These are phyloP conservation scores for Oehlia diaphana DNA, from an alignment of 192 early-diverging fungal genomes.

Conservation along the genomic window DNA sequence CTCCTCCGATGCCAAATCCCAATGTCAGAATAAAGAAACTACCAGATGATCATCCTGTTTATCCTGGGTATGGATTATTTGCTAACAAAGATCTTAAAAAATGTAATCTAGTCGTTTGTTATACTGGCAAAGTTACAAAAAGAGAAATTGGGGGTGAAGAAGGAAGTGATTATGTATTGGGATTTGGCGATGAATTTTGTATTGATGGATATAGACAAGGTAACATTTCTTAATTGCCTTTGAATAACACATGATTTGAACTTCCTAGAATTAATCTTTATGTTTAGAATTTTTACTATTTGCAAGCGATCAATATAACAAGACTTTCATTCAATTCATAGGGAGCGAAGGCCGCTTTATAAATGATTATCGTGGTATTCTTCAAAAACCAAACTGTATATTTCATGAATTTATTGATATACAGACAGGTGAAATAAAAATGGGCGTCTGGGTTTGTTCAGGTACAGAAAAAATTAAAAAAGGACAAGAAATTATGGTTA, in stretches of 20 bases:
- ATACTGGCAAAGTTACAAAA: constrained; percentile 24
- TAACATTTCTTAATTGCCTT: background rate
- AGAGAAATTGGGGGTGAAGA: background rate
- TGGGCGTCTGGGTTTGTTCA: constrained; percentile 23
- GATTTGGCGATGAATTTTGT: constrained; percentile 19
- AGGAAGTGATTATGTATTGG: constrained; percentile 23
- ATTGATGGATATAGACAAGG: constrained; percentile 27
- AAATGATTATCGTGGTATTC: constrained; percentile 23
- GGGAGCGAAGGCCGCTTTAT: constrained; percentile 26
- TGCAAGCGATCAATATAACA: too few species aligned
- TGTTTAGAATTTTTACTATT: background rate
- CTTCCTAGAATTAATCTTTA: background rate
- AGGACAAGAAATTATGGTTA: constrained; percentile 22
- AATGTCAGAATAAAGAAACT: constrained; percentile 7
- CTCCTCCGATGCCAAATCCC: constrained; percentile 14
- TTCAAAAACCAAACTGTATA: background rate
- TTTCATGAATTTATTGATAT: constrained; percentile 26
- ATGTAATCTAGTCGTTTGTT: background rate
- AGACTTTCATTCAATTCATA: background rate
- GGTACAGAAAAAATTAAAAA: constrained; percentile 29
- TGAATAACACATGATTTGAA: background rate
- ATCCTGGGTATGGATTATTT: constrained; percentile 24
- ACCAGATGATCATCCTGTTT: constrained; percentile 6
- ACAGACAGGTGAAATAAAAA: constrained; percentile 11
- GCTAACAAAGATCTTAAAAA: constrained; percentile 17